Evolutionary conservation across 2,329 filamentous ascomycete genomes (phyloP).

Genomic region (Plectosphaerella cucumerina): DNA sequence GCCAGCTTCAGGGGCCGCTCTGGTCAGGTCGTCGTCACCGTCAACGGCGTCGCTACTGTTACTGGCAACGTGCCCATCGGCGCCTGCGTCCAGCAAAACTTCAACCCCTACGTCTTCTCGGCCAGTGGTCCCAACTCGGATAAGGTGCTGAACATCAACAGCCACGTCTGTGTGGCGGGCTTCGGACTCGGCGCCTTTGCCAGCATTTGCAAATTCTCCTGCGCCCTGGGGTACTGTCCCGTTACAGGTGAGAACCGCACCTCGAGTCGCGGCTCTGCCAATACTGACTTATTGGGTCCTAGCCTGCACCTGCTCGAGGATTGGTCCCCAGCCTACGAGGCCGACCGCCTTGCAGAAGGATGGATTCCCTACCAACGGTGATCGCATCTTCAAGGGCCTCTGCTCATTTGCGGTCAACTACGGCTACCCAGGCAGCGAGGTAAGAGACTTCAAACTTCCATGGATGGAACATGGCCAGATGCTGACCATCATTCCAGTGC

Average conservation of each 20-base stretch:
- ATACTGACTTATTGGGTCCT: too few species aligned
- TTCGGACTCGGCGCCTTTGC: conserved; percentile 19
- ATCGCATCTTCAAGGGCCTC: conserved; percentile 33
- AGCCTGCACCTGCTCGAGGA: conserved; percentile 24
- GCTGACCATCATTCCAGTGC: too few species aligned
- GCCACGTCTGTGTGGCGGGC: conserved; percentile 17
- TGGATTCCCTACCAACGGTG: conserved; percentile 13
- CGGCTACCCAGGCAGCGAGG: conserved; percentile 15
- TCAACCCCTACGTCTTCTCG: conserved; percentile 5
- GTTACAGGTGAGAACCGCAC: not conserved
- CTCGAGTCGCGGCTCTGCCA: too few species aligned
- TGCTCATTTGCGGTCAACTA: conserved; percentile 40
- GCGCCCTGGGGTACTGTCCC: conserved; percentile 23
- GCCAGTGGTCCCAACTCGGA: too few species aligned
- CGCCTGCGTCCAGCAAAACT: conserved; percentile 9
- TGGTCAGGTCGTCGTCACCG: conserved; percentile 18
- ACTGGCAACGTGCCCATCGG: conserved; percentile 1
- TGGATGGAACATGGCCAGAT: too few species aligned
- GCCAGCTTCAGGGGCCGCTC: conserved; percentile 15
- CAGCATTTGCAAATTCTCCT: conserved; percentile 27
- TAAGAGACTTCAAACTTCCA: too few species aligned
- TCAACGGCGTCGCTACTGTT: conserved; percentile 3
- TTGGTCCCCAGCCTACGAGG: conserved; percentile 13
- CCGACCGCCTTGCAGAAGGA: conserved; percentile 7
- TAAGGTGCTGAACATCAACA: too few species aligned